Evolutionary conservation across 495 filamentous ascomycete genomes (phyloP), one percentile per base, ranked within the genome.

Genomic region (Apiosordaria backusii): DNA sequence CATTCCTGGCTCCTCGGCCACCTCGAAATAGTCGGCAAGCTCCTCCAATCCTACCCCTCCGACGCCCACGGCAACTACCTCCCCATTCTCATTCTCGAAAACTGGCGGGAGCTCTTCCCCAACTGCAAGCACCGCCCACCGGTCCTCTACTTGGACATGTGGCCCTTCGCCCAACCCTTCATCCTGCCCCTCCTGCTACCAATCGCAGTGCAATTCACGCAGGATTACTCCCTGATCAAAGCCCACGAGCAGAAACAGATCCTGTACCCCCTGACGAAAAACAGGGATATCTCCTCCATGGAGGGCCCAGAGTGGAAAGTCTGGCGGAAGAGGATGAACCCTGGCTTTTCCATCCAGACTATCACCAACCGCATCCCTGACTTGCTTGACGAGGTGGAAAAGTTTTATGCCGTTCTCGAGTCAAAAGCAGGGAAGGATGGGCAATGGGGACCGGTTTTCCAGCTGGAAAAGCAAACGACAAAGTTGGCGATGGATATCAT

Each of bases 81-180:
- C 9, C 35, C 35, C 9, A 45, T 45, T 45, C 35, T 45, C 13
- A 45, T 45, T 10, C 35, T 45, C 13, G 35, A 45, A 13, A 45
- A 45, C 9, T 45, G 35, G 35, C 35, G 35, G 9, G 35, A 45
- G 16, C 35, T 45, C 35, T 45, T 45, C 35, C 35, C 35, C 3
- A 7, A 45, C 10, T 45, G 35, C 35, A 13, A 45, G 1, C 10
- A 45, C 9, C 35, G 35, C 10, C 35, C 35, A 45, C 35, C 35
- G 5, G 35, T 79, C 13, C 55, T 80, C 64, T 81, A 83, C 66
- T 9, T 84, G n/a, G 82, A 84, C 63, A 60, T 67, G 3, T 85
- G 81, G 81, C 82, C 82, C 9, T 70, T 81, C 10, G 64, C 63
- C 19, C 61, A 65, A 3, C 74, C 76, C 3, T 78, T 79, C 60